Evolutionary conservation across 768 basidiomycete species (phyloP), one percentile per base, ranked within the genome.

Genomic region (Pleurotus ostreatus): DNA sequence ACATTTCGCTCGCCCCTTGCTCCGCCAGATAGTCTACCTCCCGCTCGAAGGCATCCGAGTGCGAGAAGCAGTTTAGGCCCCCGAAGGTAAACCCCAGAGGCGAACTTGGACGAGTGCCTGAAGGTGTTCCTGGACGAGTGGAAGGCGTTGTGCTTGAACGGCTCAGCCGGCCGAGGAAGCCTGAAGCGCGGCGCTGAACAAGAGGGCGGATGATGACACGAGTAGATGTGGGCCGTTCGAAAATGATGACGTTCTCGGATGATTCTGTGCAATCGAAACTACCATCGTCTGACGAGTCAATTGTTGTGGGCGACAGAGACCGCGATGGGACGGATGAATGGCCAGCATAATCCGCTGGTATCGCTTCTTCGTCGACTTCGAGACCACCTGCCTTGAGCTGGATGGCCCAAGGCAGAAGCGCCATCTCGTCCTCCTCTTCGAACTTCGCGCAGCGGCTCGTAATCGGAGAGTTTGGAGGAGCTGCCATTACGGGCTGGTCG

Each of bases 181-280:
- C 25, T 8, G 54, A 45, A 12, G 54, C 43, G 20, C 45, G 38
- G 20, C 57, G 52, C 30, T 34, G 30, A n/a, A 47, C 9, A 20
- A 43, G 25, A 15, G 57, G 57, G 5, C 57, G 53, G 6, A 59
- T 45, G 38, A 59, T 55, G 7, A 47, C 38, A 23, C 53, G 54
- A 2, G 57, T 55, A 23, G 57, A 55, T 15, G 57, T 49, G 37
- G 34, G 51, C 3, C n/a, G 37, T 41, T 53, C 51, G 39, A 40
- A 6, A 18, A 53, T 39, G 23, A 41, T 30, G 39, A 53, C 37
- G 38, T 53, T 53, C 38, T 15, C 23, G 16, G 15, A 37, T 3
- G 20, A 2, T 9, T 16, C 11, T 11, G 11, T 13, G 15, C 7
- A 18, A 18, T 37, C 37, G 16, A 39, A 20, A 41, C 38, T 38